Percentiles rank a stretch among this genome's conserved stretches.
phyloP scores from a whole-genome alignment of 1,284 basidiomycete genomes.

The Heterobasidion parviporum region DNA sequence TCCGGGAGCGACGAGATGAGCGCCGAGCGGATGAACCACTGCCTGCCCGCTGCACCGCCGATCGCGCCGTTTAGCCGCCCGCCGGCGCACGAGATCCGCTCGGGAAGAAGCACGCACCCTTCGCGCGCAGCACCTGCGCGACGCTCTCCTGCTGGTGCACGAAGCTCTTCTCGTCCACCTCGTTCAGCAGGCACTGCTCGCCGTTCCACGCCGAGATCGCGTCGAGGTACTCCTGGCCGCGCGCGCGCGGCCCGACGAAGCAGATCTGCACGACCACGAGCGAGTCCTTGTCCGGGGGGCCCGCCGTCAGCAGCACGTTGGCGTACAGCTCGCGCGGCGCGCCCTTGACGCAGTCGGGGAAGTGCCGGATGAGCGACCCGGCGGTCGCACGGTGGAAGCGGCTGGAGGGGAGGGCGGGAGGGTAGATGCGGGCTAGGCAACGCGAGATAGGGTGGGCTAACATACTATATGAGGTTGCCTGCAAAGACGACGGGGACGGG shows the following conservation, averaged over 20 bases:
- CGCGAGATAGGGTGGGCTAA: slow-evolving; percentile 3
- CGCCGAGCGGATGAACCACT: slow-evolving; percentile 85
- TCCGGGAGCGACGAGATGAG: slow-evolving; percentile 77
- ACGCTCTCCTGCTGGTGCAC: slow-evolving; percentile 85
- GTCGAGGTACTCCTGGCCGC: slow-evolving; percentile 72
- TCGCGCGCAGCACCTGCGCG: slow-evolving; percentile 79
- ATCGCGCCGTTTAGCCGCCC: background rate
- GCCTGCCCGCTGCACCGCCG: slow-evolving; percentile 49
- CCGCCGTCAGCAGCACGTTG: slow-evolving; percentile 84
- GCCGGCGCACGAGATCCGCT: background rate
- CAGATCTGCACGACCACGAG: slow-evolving; percentile 88
- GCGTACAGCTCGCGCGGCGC: slow-evolving; percentile 82
- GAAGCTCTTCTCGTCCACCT: slow-evolving; percentile 85
- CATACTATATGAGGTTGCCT: slow-evolving; percentile 82
- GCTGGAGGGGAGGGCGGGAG: slow-evolving; percentile 28
- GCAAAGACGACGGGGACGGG: slow-evolving; percentile 86
- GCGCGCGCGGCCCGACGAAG: slow-evolving; percentile 67
- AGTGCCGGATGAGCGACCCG: slow-evolving; percentile 82
- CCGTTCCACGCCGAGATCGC: slow-evolving; percentile 85
- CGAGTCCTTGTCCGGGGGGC: slow-evolving; percentile 72
- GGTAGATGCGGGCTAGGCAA: slow-evolving; percentile 1
- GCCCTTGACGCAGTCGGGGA: slow-evolving; percentile 86
- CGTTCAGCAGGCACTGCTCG: slow-evolving; percentile 73
- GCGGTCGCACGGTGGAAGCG: slow-evolving; percentile 81
- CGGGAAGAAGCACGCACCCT: slow-evolving; percentile 34